Percentiles rank a stretch among this genome's conserved stretches.
Evolutionary conservation across 1,284 basidiomycete species (phyloP).

Genomic region (Pyrrhoderma noxium): DNA sequence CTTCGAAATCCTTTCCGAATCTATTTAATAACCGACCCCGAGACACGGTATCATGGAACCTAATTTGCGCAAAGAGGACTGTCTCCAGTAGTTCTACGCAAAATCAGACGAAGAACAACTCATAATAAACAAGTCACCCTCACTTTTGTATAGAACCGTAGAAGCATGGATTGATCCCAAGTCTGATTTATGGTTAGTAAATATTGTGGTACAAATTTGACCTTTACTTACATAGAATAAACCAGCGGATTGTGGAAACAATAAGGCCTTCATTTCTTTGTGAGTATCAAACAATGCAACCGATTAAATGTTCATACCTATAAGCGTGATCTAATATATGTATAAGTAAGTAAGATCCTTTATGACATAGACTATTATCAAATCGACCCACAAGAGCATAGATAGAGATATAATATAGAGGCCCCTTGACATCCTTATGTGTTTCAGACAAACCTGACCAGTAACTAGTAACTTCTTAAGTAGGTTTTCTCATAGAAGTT

Average conservation of each 20-base stretch:
- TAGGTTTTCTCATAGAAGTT: too few relatives aligned
- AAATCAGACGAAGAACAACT: constrained; percentile 19
- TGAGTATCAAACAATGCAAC: background rate
- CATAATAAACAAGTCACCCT: constrained; percentile 26
- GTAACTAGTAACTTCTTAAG: constrained; percentile 32
- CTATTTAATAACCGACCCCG: constrained; percentile 82
- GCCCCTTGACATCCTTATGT: constrained; percentile 35
- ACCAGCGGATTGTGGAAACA: constrained; percentile 58
- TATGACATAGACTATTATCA: too few relatives aligned
- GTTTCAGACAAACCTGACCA: constrained; percentile 54
- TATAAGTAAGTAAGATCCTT: constrained; percentile 6
- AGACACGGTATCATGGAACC: constrained; percentile 91
- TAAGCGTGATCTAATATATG: constrained; percentile 31
- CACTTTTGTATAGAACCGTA: constrained; percentile 62
- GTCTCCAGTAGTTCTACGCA: constrained; percentile 63
- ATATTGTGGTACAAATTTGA: constrained; percentile 3
- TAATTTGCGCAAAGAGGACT: constrained; percentile 84
- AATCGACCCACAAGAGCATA: constrained; percentile 54
- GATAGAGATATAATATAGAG: constrained; percentile 69
- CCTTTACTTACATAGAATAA: constrained; percentile 49
- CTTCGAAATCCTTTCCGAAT: constrained; percentile 93
- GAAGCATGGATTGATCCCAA: constrained; percentile 66
- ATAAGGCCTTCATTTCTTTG: constrained; percentile 41
- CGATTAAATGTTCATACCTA: constrained; percentile 26
- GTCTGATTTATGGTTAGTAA: constrained; percentile 32